Evolutionary conservation across 768 basidiomycete species (phyloP).

Genomic region (Amanita brunnescens): DNA sequence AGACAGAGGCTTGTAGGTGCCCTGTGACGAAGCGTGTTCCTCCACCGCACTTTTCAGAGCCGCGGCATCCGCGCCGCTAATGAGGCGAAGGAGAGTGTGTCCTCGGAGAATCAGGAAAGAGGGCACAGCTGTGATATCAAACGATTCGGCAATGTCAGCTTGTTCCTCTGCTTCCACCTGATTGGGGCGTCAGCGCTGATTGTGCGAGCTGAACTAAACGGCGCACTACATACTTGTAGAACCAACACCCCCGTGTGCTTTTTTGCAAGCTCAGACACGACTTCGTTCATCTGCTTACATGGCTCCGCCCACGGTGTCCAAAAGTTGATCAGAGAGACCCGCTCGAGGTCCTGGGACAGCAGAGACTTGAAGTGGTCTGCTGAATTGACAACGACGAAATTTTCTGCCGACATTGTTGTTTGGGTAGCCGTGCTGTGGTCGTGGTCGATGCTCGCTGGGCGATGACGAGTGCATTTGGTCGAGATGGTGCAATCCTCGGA

Average conservation of each 20-base stretch:
- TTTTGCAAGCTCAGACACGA: slow-evolving; percentile 63
- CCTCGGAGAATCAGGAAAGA: slow-evolving; percentile 77
- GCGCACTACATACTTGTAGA: slow-evolving; percentile 49
- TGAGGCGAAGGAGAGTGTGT: slow-evolving; percentile 71
- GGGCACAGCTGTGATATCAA: slow-evolving; percentile 87
- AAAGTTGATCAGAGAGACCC: slow-evolving; percentile 86
- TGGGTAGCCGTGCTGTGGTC: neutral
- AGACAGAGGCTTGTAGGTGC: slow-evolving; percentile 33
- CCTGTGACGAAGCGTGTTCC: slow-evolving; percentile 38
- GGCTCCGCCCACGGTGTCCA: slow-evolving; percentile 93
- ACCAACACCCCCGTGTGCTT: slow-evolving; percentile 65
- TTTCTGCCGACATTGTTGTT: slow-evolving; percentile 11
- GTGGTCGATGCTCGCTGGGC: neutral
- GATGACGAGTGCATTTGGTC: no score
- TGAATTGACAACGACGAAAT: slow-evolving; percentile 41
- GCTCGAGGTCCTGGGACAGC: slow-evolving; percentile 66
- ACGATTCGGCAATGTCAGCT: slow-evolving; percentile 82
- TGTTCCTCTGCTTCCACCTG: slow-evolving; percentile 81
- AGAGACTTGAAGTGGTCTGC: slow-evolving; percentile 65
- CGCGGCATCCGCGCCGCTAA: slow-evolving; percentile 73
- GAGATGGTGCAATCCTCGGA: no score
- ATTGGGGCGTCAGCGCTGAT: neutral
- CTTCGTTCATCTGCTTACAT: slow-evolving; percentile 82
- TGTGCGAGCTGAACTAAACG: neutral
- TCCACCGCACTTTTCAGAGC: slow-evolving; percentile 53